Evolutionary conservation across 108 stramenopile genomes (phyloP).

Genomic region (Fragilaria radians): DNA sequence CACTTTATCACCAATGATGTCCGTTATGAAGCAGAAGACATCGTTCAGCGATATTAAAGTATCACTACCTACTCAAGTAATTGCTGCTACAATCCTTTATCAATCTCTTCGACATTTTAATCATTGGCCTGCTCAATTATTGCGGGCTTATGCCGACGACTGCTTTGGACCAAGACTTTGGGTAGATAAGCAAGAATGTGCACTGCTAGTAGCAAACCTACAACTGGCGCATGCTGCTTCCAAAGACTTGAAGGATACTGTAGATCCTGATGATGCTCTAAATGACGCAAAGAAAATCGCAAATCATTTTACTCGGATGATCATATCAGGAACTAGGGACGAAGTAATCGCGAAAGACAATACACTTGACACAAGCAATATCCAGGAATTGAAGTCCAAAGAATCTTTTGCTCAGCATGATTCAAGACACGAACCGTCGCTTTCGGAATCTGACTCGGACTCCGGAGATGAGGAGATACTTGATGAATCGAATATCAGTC

Average conservation of each 20-base stretch:
- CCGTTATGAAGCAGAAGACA: constrained; percentile 1
- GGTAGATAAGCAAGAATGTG: constrained; percentile 55
- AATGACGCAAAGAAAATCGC: constrained; percentile 9
- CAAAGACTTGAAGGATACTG: constrained; percentile 11
- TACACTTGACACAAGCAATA: no score
- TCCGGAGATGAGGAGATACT: constrained; percentile 35
- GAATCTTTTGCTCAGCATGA: no score
- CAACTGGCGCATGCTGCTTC: constrained; percentile 20
- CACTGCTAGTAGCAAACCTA: constrained; percentile 54
- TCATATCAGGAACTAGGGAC: no score
- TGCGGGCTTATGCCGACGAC: constrained; percentile 64
- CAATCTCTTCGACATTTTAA: constrained; percentile 45
- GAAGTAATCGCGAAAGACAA: no score
- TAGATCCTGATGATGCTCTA: constrained; percentile 7
- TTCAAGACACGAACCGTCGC: no score
- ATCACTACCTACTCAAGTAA: constrained; percentile 18
- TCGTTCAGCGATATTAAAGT: constrained; percentile 5
- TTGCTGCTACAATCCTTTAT: constrained; percentile 55
- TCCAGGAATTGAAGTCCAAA: no score
- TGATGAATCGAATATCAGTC: no score
- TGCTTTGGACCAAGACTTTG: constrained; percentile 64
- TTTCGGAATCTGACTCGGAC: no score
- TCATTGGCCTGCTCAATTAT: constrained; percentile 63
- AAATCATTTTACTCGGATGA: background rate
- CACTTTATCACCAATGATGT: no score